These are phyloP conservation scores for Biscogniauxia sp. DNA, from an alignment of 2,329 filamentous ascomycete genomes.

Conservation along the genomic window DNA sequence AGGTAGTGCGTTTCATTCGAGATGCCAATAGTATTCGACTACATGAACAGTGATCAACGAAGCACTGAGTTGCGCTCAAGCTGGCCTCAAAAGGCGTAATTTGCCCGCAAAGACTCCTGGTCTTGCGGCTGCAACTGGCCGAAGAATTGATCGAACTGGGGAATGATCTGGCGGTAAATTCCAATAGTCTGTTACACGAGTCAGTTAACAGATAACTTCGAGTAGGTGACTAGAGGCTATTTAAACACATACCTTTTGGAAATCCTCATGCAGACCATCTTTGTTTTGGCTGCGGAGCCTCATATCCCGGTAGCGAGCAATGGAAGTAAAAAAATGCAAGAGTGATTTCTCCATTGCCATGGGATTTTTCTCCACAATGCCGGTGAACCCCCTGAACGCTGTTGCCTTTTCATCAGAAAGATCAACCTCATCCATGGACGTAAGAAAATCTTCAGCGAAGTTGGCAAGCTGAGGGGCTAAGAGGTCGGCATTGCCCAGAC, in stretches of 20 bases:
- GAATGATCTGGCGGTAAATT: conserved; percentile 58
- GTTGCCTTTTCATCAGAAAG: conserved; percentile 93
- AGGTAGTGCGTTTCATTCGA: background rate
- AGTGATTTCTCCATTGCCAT: conserved; percentile 87
- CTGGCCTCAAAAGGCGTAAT: conserved; percentile 43
- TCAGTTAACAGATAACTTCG: conserved; percentile 9
- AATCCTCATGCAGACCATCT: conserved; percentile 66
- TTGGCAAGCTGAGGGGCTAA: conserved; percentile 76
- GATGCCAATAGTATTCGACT: background rate
- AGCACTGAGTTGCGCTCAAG: background rate
- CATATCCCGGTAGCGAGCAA: conserved; percentile 73
- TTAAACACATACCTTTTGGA: conserved; percentile 65
- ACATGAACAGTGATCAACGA: background rate
- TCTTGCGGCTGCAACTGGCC: conserved; percentile 48
- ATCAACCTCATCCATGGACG: conserved; percentile 77
- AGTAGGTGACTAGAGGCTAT: background rate
- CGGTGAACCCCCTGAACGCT: conserved; percentile 86
- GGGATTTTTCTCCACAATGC: conserved; percentile 81
- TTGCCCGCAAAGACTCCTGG: conserved; percentile 46
- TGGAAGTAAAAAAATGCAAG: conserved; percentile 76
- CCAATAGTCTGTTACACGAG: conserved; percentile 43
- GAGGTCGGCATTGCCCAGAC: conserved; percentile 71
- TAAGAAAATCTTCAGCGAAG: conserved; percentile 80
- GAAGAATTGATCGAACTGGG: conserved; percentile 56
- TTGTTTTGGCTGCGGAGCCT: conserved; percentile 59